Evolutionary conservation across 2,329 filamentous ascomycete genomes (phyloP), one percentile per base, ranked within the genome.

Genomic region (Talaromyces sp.): DNA sequence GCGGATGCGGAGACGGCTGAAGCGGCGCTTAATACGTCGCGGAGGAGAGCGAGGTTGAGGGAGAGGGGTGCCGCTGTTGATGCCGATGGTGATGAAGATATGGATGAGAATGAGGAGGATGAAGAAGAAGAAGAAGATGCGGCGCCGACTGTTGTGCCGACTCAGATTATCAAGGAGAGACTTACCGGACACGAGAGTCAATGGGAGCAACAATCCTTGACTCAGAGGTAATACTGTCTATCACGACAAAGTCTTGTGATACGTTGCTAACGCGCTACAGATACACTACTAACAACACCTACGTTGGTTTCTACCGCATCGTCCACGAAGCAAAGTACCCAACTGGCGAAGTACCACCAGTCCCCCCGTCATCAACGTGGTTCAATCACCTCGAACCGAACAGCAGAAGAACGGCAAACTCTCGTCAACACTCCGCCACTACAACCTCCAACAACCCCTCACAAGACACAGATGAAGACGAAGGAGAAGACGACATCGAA

Each of bases 331-430:
- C 87, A 33, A 82, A 82, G 58, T 78, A 86, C 67, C 81, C 80
- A 1, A 81, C 81, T n/a, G 80, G 85, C 60, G 78, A 83, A 3
- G 82, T 82, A 1, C 82, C 83, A 3, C 81, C 82, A 0, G 72
- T 88, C 16, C 84, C 87, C 0, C 81, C 85, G 60, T 75, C 84
- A 10, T 83, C 82, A 13, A 85, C 85, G 11, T 91, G 88, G 88
- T 90, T 91, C 72, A 72, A 77, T 3, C 80, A 82, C 13, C 77
- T 83, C 63, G 78, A 80, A 68, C 60, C 56, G 6, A 45, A 19
- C 22, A 5, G 56, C 4, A 8, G 56, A 6, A 19, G 7, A 45
- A 6, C 13, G 8, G 56, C 19, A 22, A 56, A 22, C n/a, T 39
- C 52, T 1, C 33, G 52, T 22, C 52, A 56, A 39, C 52, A 56